These are phyloP conservation scores for Blastobotrys peoriensis DNA, from an alignment of 805 yeast genomes.

Conservation along the genomic window DNA sequence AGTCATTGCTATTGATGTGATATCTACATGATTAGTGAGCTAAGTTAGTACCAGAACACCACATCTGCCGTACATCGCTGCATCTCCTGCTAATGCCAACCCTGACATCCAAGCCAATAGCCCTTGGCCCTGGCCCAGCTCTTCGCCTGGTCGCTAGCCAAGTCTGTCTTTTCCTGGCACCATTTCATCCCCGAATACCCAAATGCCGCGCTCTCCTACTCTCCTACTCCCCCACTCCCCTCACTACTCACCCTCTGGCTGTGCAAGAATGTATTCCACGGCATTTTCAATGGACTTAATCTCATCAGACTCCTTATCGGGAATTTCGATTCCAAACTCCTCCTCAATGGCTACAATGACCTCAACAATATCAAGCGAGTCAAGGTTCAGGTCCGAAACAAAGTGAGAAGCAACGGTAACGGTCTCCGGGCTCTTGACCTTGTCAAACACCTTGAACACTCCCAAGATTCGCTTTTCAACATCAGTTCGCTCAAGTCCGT, in stretches of 20 bases:
- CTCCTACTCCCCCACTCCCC: too few species aligned
- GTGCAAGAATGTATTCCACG: slow-evolving; percentile 64
- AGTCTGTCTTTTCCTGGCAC: too few species aligned
- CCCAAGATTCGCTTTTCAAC: slow-evolving; percentile 76
- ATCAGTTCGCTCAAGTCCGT: slow-evolving; percentile 67
- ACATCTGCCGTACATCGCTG: too few species aligned
- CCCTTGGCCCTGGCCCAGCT: too few species aligned
- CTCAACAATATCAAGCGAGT: slow-evolving; percentile 88
- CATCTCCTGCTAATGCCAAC: too few species aligned
- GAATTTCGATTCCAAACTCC: slow-evolving; percentile 47
- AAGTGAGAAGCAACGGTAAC: slow-evolving; percentile 36
- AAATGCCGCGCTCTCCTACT: too few species aligned
- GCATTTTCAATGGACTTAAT: slow-evolving; percentile 87
- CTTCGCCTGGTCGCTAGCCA: too few species aligned
- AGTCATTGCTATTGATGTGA: too few species aligned
- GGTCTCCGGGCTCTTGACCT: slow-evolving; percentile 38
- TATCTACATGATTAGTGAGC: too few species aligned
- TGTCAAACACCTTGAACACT: slow-evolving; percentile 61
- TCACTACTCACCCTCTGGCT: slow-evolving; percentile 28
- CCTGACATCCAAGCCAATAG: too few species aligned
- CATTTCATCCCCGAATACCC: too few species aligned
- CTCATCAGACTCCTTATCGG: slow-evolving; percentile 84
- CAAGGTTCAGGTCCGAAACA: slow-evolving; percentile 62
- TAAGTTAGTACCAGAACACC: too few species aligned
- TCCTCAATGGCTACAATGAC: slow-evolving; percentile 92